Evolutionary conservation across 2,329 filamentous ascomycete species (phyloP), one percentile per base, ranked within the genome.

Genomic region (Sphaceloma murrayae): DNA sequence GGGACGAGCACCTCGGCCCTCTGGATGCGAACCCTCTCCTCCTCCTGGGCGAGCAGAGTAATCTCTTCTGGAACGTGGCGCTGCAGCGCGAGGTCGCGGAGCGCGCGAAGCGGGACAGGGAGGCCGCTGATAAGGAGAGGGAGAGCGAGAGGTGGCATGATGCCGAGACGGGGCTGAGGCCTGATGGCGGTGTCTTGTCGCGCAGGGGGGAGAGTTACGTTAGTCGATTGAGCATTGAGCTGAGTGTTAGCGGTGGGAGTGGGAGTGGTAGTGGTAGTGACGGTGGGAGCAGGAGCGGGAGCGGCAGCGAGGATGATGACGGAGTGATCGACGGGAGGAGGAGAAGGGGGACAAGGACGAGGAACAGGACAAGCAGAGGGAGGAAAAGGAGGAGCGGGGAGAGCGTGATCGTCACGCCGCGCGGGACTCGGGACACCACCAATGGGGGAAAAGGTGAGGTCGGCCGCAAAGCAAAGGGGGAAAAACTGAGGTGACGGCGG

Each of bases 11-110:
- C 31, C 30, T 46, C 17, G 43, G 17, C 9, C 44, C 45, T 30
- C 33, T 34, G 24, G 60, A 58, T 14, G 51, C 55, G 2, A 68
- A 68, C 40, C 69, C 71, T 1, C 59, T 73, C n/a, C 67, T 66
- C 53, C 53, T 73, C 1, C 64, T 67, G 40, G 70, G 66, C 16
- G 68, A 68, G 6, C 69, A 73, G 44, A 70, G 65, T 39, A 72
- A 72, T 53, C 62, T 69, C 7, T 76, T 69, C 54, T 77, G 73
- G 68, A 70, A 70, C 19, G 66, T 62, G 4, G 52, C 53, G 3
- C 42, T 54, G 5, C 60, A 53, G 53, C 49, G 55, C 27, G 49
- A 54, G 16, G 26, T 34, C n/a, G 30, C 31, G 14, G 31, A 34
- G n/a, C 31, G 42, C 2, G 16, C 54, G 52, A 22, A 49, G 50